Conservation (phyloP, 371 early-diverging fungal genomes). For the Apophysomyces elegans region DNA sequence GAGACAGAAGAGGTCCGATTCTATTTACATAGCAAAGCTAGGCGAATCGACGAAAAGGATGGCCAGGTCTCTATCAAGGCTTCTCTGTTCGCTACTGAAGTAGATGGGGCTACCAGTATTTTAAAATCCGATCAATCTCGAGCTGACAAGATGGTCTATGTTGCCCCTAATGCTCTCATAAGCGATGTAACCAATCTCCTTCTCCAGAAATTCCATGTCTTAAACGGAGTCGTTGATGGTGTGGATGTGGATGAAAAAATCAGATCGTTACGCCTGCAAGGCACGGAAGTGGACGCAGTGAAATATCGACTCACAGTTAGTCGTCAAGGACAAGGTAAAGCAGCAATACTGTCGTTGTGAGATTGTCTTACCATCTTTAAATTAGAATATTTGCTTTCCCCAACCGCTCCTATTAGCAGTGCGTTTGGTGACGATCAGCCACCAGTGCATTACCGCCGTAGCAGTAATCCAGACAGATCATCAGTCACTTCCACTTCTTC, state of each 20-base stretch:
- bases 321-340: constrained; percentile 30
- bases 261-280: constrained; percentile 33
- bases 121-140: constrained; percentile 31
- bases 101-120: constrained; percentile 19
- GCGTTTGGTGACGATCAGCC: constrained; percentile 46
- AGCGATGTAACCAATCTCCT: constrained; percentile 40
- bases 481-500: constrained; percentile 44
- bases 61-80: constrained; percentile 48
- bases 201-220: constrained; percentile 52
- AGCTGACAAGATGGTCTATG: constrained; percentile 44
- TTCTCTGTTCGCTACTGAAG: constrained; percentile 33
- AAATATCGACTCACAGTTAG: constrained; percentile 33
- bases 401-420: constrained; percentile 29
- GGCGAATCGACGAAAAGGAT: constrained; percentile 31
- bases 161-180: constrained; percentile 35
- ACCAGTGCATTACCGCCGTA: constrained; percentile 38
- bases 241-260: constrained; percentile 26
- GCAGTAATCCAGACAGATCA: constrained; percentile 45
- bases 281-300: constrained; percentile 27
- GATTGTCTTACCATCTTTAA: not conserved
- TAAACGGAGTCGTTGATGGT: constrained; percentile 51
- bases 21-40: constrained; percentile 41
- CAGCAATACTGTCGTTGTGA: not conserved
- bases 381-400: constrained; percentile 26
- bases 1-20: constrained; percentile 38